Base-by-base conservation (phyloP, 2,329 filamentous ascomycete genomes). In the Pleochaeta shiraiana region DNA sequence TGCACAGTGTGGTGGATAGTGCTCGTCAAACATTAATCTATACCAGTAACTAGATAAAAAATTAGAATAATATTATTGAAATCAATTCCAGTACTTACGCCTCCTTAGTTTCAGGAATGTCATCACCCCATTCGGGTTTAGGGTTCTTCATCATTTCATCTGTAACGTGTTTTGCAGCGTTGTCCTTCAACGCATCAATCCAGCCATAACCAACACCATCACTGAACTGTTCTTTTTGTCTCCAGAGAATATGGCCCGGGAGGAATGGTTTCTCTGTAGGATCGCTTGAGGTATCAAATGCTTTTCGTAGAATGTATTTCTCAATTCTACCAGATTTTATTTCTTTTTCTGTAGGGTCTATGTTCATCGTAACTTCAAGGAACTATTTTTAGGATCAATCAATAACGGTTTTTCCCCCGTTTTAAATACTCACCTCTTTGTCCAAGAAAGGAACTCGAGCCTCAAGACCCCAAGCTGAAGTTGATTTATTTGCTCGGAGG, bases 61-160 rank as follows among this genome's bases (percentile, higher is more conserved):
- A n/a, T 43, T 43, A 43, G 39, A 43, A 43, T 14, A 4, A 19
- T 14, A 14, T 43, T 19, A 9, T 12, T 1, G 21, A n/a, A 43
- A n/a, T 43, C 1, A n/a, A 43, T 19, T 1, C 16, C 21, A 43
- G 39, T 65, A 79, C 83, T 71, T 83, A 91, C 77, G 90, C 93
- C 78, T 98, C 93, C 82, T 98, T 98, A 73, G 87, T 91, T 73
- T 96, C 91, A 11, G 93, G 95, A 67, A 95, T 83, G 73, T 98
- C 95, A 71, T 78, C 77, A 63, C 90, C 92, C 95, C 95, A 98
- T 76, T 96, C 90, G 14, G 89, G 83, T 81, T 95, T 96, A 68
- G 93, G 92, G 83, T 95, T 92, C 81, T 91, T 90, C 87, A 97
- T 90, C 85, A 95, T 91, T 80, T 97, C 92, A 73, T 98, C 92